phyloP scores from a whole-genome alignment of 345 rosid genomes.

The Luvunga scandens region DNA sequence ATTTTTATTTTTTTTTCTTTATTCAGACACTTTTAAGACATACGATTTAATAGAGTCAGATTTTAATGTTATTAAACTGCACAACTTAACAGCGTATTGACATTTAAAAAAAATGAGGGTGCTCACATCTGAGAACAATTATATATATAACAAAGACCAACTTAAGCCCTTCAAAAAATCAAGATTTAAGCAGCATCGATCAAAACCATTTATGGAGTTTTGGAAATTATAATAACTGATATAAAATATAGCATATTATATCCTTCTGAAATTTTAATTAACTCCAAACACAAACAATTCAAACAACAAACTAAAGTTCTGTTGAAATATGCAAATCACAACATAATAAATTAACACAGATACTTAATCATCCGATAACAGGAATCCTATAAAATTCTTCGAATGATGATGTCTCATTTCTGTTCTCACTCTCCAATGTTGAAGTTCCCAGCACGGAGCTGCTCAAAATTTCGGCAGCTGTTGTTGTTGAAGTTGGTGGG shows the following conservation, averaged over 20 bases:
- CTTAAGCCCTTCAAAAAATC: too few species aligned
- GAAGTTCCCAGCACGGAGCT: background rate
- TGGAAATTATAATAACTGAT: too few species aligned
- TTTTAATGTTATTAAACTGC: too few species aligned
- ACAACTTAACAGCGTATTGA: accelerated
- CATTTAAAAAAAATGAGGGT: too few species aligned
- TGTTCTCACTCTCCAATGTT: background rate
- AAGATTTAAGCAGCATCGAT: too few species aligned
- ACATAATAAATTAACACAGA: background rate
- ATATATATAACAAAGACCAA: too few species aligned
- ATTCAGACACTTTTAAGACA: too few species aligned
- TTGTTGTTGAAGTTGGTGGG: background rate
- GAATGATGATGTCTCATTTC: background rate
- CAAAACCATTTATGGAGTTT: too few species aligned
- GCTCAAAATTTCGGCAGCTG: background rate
- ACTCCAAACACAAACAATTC: background rate
- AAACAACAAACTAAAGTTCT: background rate
- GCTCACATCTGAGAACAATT: too few species aligned
- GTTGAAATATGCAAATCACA: background rate
- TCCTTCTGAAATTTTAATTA: background rate
- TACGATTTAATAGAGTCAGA: too few species aligned
- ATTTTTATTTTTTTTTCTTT: too few species aligned
- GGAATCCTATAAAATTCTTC: too few species aligned
- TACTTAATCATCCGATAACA: background rate
- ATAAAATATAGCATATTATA: background rate